Evolutionary conservation across 2,329 filamentous ascomycete genomes (phyloP).

Genomic region (Ophiostoma himal-ulmi): DNA sequence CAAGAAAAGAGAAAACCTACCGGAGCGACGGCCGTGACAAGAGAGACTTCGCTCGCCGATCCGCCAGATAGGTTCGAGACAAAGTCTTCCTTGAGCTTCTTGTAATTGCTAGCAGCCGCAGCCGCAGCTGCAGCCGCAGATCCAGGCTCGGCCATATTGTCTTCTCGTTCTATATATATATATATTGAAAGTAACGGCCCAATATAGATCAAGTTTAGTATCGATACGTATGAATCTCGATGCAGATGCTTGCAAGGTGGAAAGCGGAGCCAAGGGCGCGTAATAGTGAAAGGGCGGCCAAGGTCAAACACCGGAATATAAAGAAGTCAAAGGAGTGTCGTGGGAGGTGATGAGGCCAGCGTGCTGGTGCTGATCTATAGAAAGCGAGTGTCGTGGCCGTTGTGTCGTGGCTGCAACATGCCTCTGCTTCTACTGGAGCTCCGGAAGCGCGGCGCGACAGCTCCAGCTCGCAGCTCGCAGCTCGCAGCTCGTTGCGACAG

Average conservation of each 20-base stretch:
- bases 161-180: background rate
- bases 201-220: no score
- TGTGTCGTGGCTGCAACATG: background rate
- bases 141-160: constrained; percentile 20
- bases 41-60: constrained; percentile 76
- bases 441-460: background rate
- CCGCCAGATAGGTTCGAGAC: constrained; percentile 88
- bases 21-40: constrained; percentile 76
- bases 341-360: no score
- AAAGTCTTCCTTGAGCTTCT: constrained; percentile 88
- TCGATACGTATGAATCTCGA: background rate
- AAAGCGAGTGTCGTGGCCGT: background rate
- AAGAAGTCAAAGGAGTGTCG: no score
- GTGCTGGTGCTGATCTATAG: background rate
- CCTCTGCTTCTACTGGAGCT: background rate
- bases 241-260: background rate
- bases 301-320: no score
- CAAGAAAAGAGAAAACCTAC: constrained; percentile 46
- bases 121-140: constrained; percentile 20
- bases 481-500: background rate
- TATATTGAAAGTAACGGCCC: no score
- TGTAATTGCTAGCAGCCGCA: constrained; percentile 58
- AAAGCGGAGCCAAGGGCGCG: no score
- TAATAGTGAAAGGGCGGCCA: no score
- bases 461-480: background rate